Base-by-base conservation (phyloP, 139 green algal species). In the Chara braunii region DNA sequence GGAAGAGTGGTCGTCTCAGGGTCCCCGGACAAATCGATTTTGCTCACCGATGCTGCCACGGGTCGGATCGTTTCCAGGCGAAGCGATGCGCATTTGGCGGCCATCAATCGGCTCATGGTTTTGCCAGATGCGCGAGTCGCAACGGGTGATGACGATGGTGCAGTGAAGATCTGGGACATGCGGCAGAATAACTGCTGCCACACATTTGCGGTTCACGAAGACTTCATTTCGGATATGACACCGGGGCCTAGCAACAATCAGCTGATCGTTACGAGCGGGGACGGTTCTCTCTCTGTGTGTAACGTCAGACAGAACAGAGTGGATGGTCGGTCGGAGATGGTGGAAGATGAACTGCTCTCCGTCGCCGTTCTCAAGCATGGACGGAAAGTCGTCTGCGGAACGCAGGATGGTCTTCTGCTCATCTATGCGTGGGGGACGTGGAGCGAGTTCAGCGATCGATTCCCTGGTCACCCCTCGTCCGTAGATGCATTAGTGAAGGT, bases 261-360 rank as follows among this genome's bases (percentile, higher is more conserved):
- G 2, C 55, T 87, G 6, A 34, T 73, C 28, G 79, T 75, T 0
- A 68, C 75, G 9, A 87, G 84, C 51, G 90, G 87, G 0, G 90
- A 95, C 51, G 90, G 84, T n/a, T 93, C 84, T 4, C 70, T 95
- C 30, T 72, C 70, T 7, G 72, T 90, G 18, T 80, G 55, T 43
- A 63, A 70, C 67, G 37, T 84, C 33, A 65, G 68, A 2, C 62
- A 65, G 26, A 11, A 51, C 8, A 75, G 85, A 72, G 6, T 77
- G 5, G 69, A 73, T 35, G 76, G 74, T 29, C 64, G 63, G 56
- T 85, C 82, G n/a, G 89, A 95, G 71, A 85, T 94, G 53, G 81
- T 75, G 0, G 90, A 97, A 33, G 91, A 97, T 54, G 91, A 97
- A 82, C 68, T 97, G 57, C 73, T 95, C 60, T 89, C 78, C 12